These are phyloP conservation scores for Botryotinia narcissicola DNA, from an alignment of 2,329 filamentous ascomycete species.

Conservation along the genomic window DNA sequence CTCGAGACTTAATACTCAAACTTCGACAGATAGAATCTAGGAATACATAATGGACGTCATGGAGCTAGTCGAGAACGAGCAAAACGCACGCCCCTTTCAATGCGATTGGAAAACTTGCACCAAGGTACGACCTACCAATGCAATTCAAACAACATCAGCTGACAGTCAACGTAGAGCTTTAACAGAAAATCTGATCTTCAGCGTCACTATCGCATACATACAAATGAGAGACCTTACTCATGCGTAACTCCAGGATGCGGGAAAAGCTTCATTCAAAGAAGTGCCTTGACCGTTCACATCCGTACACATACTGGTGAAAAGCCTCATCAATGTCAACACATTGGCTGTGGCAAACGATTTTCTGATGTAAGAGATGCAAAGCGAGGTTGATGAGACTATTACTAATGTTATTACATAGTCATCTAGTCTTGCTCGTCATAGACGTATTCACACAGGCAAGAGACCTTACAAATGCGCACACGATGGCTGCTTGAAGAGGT, in stretches of 20 bases:
- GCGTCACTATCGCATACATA: constrained; percentile 69
- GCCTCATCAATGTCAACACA: constrained; percentile 64
- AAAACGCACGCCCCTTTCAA: constrained; percentile 59
- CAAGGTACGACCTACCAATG: constrained; percentile 49
- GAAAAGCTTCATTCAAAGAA: constrained; percentile 70
- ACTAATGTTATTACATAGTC: constrained; percentile 33
- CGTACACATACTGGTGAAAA: constrained; percentile 71
- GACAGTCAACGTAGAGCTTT: constrained; percentile 54
- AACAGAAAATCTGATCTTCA: constrained; percentile 70
- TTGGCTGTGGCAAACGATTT: constrained; percentile 66
- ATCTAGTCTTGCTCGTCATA: constrained; percentile 48
- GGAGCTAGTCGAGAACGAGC: constrained; percentile 64
- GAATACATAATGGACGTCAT: constrained; percentile 56
- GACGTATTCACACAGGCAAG: constrained; percentile 70
- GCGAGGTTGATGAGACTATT: neutral
- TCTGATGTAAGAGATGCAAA: constrained; percentile 51
- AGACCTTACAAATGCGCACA: constrained; percentile 62
- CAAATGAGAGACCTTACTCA: constrained; percentile 65
- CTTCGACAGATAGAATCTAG: neutral
- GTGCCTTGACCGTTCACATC: constrained; percentile 67
- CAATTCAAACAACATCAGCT: constrained; percentile 10
- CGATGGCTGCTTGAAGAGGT: constrained; percentile 41
- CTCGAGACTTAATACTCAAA: constrained; percentile 11
- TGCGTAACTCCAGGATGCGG: constrained; percentile 60
- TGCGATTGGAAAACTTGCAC: constrained; percentile 62